Base-by-base conservation (phyloP, 192 early-diverging fungal genomes). In the Entomortierella parvispora region DNA sequence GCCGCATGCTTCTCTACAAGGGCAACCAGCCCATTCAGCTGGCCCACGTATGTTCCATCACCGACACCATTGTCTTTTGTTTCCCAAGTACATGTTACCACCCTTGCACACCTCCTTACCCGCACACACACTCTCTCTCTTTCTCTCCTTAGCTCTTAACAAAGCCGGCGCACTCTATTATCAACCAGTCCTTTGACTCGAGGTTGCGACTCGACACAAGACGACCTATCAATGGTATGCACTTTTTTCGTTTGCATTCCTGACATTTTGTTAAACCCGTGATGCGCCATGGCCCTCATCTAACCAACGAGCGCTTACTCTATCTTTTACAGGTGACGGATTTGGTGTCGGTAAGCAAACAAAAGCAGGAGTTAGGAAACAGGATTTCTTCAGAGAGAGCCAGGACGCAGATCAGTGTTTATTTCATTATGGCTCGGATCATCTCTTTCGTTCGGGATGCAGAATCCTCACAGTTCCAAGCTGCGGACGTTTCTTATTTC, bases 141-240 rank as follows among this genome's bases (percentile, higher is more conserved):
- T n/a, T 18, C 6, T 26, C 6, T 37, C 22, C 23, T 2, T 45
- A 87, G 84, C 80, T 93, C 50, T 79, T 93, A 25, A 91, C 91
- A 0, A 88, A 89, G 55, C 92, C 92, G 0, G 87, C 87, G 2
- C 90, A 93, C 57, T 93, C 92, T 25, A 93, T 93, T 42, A 92
- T 93, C 48, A 92, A 91, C 80, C 92, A 93, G 77, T 91, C 91
- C 55, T 90, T 91, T 71, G 91, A 90, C 78, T 90, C 86, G 58
- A 86, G 85, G 71, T 77, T 93, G 45, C 87, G 88, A 43, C 65
- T 93, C 5, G 90, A 93, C 76, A 68, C 66, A 32, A 48, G 84
- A 57, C 74, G 86, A 70, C 85, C 88, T 2, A 84, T 91, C 68
- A 93, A 93, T 81, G 92, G 86, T 86, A 86, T 55, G 29, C 10